Evolutionary conservation across 805 yeast genomes (phyloP).

Genomic region (Candida xiaguanensis): DNA sequence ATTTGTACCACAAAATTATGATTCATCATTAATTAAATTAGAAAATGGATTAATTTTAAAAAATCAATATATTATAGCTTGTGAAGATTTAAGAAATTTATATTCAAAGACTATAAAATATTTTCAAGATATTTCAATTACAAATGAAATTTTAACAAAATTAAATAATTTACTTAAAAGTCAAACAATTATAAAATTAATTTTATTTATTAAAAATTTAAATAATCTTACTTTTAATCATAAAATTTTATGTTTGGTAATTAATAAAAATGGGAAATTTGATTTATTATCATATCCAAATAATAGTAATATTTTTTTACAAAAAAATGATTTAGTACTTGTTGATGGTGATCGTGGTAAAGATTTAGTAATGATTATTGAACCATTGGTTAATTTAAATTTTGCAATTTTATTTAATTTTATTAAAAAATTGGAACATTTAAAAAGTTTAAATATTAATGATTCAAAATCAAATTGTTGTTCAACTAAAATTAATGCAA

Average conservation of each 20-base stretch:
- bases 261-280: conserved; percentile 61
- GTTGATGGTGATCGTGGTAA: conserved; percentile 85
- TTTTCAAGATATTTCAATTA: conserved; percentile 38
- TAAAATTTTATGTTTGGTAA: conserved; percentile 44
- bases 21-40: conserved; percentile 30
- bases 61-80: conserved; percentile 55
- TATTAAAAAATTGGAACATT: conserved; percentile 68
- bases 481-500: conserved; percentile 34
- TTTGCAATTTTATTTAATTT: conserved; percentile 71
- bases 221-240: conserved; percentile 40
- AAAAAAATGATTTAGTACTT: conserved; percentile 63
- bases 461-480: conserved; percentile 16
- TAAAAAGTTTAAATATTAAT: conserved; percentile 45
- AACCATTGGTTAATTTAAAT: conserved; percentile 58
- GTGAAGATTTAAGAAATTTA: conserved; percentile 47
- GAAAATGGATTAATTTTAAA: conserved; percentile 63
- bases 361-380: conserved; percentile 69
- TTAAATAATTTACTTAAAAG: conserved; percentile 24
- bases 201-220: conserved; percentile 36
- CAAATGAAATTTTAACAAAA: conserved; percentile 22
- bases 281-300: conserved; percentile 68
- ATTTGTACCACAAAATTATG: conserved; percentile 1
- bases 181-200: conserved; percentile 27
- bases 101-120: conserved; percentile 50
- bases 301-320: conserved; percentile 56